Conservation (phyloP, 2,329 filamentous ascomycete species). For the Phaeosphaeriaceae sp. region DNA sequence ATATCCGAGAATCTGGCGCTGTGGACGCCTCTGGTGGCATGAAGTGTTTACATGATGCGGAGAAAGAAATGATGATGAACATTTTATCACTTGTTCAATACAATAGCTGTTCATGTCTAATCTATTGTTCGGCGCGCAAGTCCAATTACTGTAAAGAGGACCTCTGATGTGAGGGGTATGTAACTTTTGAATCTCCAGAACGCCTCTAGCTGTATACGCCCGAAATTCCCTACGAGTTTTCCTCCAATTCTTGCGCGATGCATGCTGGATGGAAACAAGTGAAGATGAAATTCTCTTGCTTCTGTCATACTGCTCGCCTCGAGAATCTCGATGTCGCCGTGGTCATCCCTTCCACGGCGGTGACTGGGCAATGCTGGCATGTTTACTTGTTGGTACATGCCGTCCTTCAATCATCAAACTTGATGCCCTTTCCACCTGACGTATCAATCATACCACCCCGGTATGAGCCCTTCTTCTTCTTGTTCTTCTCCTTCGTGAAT, state of each 20-base stretch:
- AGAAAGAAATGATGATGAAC: neutral
- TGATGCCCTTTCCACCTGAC: constrained; percentile 81
- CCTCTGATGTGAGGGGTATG: constrained; percentile 24
- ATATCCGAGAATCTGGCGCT: too few species aligned
- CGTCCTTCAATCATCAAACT: constrained; percentile 81
- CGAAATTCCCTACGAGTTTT: neutral
- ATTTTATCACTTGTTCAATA: too few species aligned
- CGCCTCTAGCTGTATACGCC: constrained; percentile 14
- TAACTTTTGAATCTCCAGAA: constrained; percentile 26
- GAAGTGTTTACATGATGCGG: neutral
- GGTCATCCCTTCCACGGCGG: neutral
- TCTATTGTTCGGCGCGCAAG: neutral
- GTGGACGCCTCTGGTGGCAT: too few species aligned
- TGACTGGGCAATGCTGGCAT: neutral
- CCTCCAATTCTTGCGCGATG: neutral
- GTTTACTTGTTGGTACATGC: neutral
- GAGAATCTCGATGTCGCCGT: too few species aligned
- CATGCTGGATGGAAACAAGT: too few species aligned
- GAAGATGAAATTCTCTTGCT: too few species aligned
- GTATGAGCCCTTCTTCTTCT: constrained; percentile 81
- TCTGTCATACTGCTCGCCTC: too few species aligned
- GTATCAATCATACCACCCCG: constrained; percentile 89
- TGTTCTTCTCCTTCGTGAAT: constrained; percentile 99
- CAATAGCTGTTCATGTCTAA: neutral
- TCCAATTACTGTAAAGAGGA: neutral